Conservation (phyloP, 768 basidiomycete species). For the Psilocybe subaeruginosa region DNA sequence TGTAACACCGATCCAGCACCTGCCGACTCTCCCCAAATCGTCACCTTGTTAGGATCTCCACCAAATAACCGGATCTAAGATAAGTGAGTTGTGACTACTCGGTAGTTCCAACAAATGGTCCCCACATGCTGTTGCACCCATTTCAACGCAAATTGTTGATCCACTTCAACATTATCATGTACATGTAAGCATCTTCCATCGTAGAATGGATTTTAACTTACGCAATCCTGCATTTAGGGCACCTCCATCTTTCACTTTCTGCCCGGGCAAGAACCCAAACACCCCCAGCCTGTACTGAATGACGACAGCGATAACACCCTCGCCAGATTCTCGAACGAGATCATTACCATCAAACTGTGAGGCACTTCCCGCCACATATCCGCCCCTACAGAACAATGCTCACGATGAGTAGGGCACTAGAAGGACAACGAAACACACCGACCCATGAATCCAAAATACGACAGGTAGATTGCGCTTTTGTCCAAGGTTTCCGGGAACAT, state of each 20-base stretch:
- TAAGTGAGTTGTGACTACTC: neutral
- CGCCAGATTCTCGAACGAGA: conserved; percentile 36
- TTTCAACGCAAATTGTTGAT: conserved; percentile 43
- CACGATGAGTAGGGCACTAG: neutral
- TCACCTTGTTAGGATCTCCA: conserved; percentile 41
- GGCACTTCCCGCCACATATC: conserved; percentile 35
- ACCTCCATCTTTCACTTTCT: conserved; percentile 42
- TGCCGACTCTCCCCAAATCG: conserved; percentile 48
- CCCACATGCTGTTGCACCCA: conserved; percentile 46
- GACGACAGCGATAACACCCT: conserved; percentile 37
- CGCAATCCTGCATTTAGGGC: conserved; percentile 51
- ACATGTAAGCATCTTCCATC: no score
- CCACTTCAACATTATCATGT: conserved; percentile 30
- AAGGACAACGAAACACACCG: conserved; percentile 1
- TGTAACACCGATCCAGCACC: conserved; percentile 55
- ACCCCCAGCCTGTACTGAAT: conserved; percentile 48
- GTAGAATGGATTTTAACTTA: conserved; percentile 22
- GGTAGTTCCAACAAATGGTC: neutral
- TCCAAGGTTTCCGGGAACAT: conserved; percentile 34
- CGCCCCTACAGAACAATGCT: conserved; percentile 23
- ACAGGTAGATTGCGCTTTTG: conserved; percentile 34
- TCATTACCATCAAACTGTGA: conserved; percentile 36
- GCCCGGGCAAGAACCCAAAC: conserved; percentile 50
- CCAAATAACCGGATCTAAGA: conserved; percentile 41
- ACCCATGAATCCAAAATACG: conserved; percentile 50